Conservation (phyloP, 1,284 basidiomycete species). For the Pseudozyma sp. region DNA sequence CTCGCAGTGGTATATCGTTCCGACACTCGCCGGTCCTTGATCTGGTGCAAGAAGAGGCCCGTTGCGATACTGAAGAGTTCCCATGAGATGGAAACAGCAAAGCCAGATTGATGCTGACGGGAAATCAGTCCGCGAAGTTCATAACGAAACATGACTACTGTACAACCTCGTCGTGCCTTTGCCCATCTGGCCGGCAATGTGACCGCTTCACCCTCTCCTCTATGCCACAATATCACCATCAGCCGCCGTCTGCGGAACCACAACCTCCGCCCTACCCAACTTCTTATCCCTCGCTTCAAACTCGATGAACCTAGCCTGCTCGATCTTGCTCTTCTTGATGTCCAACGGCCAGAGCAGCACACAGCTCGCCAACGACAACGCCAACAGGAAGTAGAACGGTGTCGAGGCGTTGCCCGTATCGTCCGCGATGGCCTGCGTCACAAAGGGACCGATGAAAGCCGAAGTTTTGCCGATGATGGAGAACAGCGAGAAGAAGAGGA, state of each 20-base stretch:
- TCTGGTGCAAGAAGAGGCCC: too few relatives aligned
- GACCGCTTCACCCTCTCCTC: too few relatives aligned
- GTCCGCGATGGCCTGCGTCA: slow-evolving; percentile 72
- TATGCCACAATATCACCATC: neutral
- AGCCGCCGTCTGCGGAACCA: neutral
- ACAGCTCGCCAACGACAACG: slow-evolving; percentile 75
- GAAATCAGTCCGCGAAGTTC: too few relatives aligned
- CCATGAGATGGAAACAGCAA: too few relatives aligned
- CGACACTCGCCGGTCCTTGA: too few relatives aligned
- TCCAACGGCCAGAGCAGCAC: slow-evolving; percentile 81
- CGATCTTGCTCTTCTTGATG: slow-evolving; percentile 73
- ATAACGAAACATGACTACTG: too few relatives aligned
- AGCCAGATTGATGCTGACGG: too few relatives aligned
- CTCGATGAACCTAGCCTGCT: slow-evolving; percentile 71
- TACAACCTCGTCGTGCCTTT: too few relatives aligned
- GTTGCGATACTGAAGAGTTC: too few relatives aligned
- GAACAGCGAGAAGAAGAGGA: slow-evolving; percentile 82
- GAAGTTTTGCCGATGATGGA: slow-evolving; percentile 73
- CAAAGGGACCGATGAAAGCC: slow-evolving; percentile 80
- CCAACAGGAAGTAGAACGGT: slow-evolving; percentile 85
- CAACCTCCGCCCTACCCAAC: slow-evolving; percentile 3
- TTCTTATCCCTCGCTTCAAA: slow-evolving; percentile 34
- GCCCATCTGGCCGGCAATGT: too few relatives aligned
- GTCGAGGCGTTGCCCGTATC: slow-evolving; percentile 79
- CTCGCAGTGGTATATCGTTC: too few relatives aligned